Conservation (phyloP, 768 basidiomycete genomes). For the Lactarius trivialis region DNA sequence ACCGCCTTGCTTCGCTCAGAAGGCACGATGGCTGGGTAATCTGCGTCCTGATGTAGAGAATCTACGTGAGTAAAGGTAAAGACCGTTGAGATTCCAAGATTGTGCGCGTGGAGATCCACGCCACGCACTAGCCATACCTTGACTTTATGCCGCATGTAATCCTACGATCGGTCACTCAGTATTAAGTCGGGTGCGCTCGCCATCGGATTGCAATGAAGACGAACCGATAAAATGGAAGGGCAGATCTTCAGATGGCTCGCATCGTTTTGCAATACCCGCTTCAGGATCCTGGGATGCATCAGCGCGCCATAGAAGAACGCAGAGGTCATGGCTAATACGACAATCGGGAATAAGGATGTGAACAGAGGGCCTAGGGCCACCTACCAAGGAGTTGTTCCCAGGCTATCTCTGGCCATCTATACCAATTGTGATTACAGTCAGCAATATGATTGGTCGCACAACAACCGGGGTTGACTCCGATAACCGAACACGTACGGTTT, state of each 20-base stretch:
- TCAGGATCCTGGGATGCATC: constrained; percentile 79
- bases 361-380: background rate
- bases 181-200: background rate
- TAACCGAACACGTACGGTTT: too few species aligned
- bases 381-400: background rate
- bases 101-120: background rate
- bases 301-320: constrained; percentile 91
- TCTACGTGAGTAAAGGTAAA: background rate
- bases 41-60: constrained; percentile 41
- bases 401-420: background rate
- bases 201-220: constrained; percentile 23
- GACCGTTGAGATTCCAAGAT: background rate
- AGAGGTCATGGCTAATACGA: constrained; percentile 30
- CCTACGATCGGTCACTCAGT: constrained; percentile 35
- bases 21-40: constrained; percentile 82
- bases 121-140: constrained; percentile 38
- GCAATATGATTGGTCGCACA: background rate
- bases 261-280: constrained; percentile 66
- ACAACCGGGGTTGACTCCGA: background rate
- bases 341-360: background rate
- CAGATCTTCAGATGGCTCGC: constrained; percentile 58
- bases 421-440: background rate
- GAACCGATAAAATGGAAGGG: constrained; percentile 68
- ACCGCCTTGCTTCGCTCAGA: constrained; percentile 39
- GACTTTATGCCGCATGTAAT: constrained; percentile 77